phyloP scores from a whole-genome alignment of 2,329 filamentous ascomycete genomes.

The Ascochyta rabiei region DNA sequence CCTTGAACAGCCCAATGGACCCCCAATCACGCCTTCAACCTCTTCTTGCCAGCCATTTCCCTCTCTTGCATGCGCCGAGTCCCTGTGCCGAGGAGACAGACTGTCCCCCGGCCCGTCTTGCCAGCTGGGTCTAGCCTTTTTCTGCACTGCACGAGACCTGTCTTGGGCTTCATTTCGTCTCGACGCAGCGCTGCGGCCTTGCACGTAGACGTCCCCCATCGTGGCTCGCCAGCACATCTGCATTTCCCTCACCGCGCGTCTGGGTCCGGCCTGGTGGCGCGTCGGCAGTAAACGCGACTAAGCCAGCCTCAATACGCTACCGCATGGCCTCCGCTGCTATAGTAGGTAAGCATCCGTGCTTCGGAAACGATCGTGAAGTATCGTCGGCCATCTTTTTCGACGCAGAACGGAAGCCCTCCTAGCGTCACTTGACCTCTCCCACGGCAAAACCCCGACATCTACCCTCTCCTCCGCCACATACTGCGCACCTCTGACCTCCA shows the following conservation, averaged over 20 bases:
- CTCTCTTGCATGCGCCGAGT: conserved; percentile 9
- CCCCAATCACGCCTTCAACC: conserved; percentile 29
- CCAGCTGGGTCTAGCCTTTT: conserved; percentile 34
- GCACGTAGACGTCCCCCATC: conserved; percentile 25
- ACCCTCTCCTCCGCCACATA: conserved; percentile 11
- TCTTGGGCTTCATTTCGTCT: conserved; percentile 30
- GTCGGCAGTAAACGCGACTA: conserved; percentile 24
- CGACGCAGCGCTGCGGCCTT: conserved; percentile 25
- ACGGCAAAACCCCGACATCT: conserved; percentile 11
- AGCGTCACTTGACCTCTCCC: conserved; percentile 39
- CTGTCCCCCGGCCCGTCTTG: conserved; percentile 33
- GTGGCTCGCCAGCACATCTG: conserved; percentile 30
- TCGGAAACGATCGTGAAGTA: conserved; percentile 32
- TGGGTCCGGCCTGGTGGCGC: conserved; percentile 18
- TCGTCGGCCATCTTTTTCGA: conserved; percentile 27
- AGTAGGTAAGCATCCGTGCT: conserved; percentile 23
- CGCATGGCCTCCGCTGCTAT: conserved; percentile 28
- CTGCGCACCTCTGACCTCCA: conserved; percentile 12
- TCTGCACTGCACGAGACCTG: conserved; percentile 43
- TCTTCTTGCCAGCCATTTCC: neutral
- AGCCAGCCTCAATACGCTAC: conserved; percentile 26
- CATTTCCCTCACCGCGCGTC: conserved; percentile 21
- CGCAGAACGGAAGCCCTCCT: conserved; percentile 29
- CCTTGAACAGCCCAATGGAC: conserved; percentile 16
- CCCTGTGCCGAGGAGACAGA: conserved; percentile 2